Conservation (phyloP, 352 stramenopile genomes). For the Globisporangium nagaii region DNA sequence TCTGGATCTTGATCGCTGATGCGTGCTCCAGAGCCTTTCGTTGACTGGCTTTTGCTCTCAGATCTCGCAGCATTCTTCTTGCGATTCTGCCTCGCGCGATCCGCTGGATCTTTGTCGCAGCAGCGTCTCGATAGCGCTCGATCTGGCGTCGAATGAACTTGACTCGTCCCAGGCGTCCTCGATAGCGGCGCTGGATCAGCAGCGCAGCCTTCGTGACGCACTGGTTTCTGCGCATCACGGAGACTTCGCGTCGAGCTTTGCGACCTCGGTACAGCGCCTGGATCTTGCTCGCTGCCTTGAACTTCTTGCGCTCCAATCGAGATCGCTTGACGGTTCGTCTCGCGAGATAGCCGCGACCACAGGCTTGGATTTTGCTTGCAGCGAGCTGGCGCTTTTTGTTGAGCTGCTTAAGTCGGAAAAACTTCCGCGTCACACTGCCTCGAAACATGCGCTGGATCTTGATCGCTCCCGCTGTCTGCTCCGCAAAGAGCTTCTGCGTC, state of each 20-base stretch:
- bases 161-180: slow-evolving; percentile 55
- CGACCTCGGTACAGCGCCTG: slow-evolving; percentile 57
- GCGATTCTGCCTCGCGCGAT: slow-evolving; percentile 35
- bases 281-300: slow-evolving; percentile 41
- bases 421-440: slow-evolving; percentile 48
- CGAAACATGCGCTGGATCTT: slow-evolving; percentile 64
- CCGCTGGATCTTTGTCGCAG: slow-evolving; percentile 51
- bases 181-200: slow-evolving; percentile 65
- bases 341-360: slow-evolving; percentile 34
- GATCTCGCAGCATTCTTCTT: slow-evolving; percentile 19
- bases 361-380: slow-evolving; percentile 46
- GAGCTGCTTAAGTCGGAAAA: slow-evolving; percentile 51
- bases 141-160: slow-evolving; percentile 56
- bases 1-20: slow-evolving; percentile 55
- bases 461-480: slow-evolving; percentile 31
- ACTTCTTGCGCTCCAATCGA: slow-evolving; percentile 15
- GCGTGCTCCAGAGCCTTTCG: slow-evolving; percentile 27
- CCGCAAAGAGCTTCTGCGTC: slow-evolving; percentile 29
- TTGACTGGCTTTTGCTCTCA: slow-evolving; percentile 27
- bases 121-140: slow-evolving; percentile 35
- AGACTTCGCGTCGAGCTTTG: slow-evolving; percentile 33
- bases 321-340: slow-evolving; percentile 18
- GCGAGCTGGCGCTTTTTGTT: slow-evolving; percentile 33
- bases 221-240: slow-evolving; percentile 12
- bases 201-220: slow-evolving; percentile 37